Evolutionary conservation across 805 yeast genomes (phyloP), one percentile per base, ranked within the genome.

Genomic region (Hanseniaspora nectarophila): DNA sequence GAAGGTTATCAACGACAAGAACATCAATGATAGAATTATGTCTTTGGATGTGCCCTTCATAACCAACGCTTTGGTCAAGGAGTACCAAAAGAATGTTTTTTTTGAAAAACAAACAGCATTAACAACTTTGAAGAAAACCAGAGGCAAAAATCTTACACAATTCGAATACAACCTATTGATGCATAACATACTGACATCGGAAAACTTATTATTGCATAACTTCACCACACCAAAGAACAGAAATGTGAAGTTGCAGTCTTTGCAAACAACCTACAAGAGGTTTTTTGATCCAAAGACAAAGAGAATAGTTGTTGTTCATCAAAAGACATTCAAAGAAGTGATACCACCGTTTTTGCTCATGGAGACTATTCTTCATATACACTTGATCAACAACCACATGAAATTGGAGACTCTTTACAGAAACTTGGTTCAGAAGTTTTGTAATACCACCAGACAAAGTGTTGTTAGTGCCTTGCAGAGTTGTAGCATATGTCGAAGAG

Each of bases 361-460:
- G 35, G 63, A 65, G 44, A 51, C 63, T 40, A 56, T 65, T 6
- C 58, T 65, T 56, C 57, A 60, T 12, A 59, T 62, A 3, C 70
- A 66, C 53, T 38, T 66, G n/a, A 55, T 65, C 54, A 65, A 66
- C 54, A 54, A 56, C 16, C 68, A 65, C 54, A 53, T 57, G 37
- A 50, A 54, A 6, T 53, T 45, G 26, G 56, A 56, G 21, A 49
- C 50, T 13, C 45, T 63, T 6, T 58, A 59, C 43, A 51, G 51
- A 10, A 45, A 54, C 12, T 32, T 66, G 16, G 51, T 50, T 10
- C 54, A 57, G 28, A 53, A 54, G 23, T 62, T 59, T 43, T 58
- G 64, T 7, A 66, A 65, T 47, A 56, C 60, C 23, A 59, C 66
- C 3, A 54, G 61, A 21, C 59, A 55, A 8, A 54, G 58, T 18